Base-by-base conservation (phyloP, 805 yeast species). In the Schizosaccharomyces osmophilus region DNA sequence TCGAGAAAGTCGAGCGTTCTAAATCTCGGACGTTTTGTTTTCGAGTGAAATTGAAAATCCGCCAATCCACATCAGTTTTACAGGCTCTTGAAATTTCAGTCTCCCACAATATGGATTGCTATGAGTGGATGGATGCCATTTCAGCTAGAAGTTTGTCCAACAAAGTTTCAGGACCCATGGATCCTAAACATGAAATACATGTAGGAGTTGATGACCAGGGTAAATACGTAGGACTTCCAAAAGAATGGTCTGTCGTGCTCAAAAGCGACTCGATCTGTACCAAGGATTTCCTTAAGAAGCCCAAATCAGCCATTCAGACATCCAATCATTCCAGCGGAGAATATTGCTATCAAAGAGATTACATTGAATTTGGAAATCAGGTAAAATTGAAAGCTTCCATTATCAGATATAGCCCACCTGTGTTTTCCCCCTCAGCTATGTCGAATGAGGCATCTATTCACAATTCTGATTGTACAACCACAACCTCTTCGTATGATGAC, bases 111-210 rank as follows among this genome's bases (percentile, higher is more conserved):
- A 79, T 81, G 63, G 97, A 90, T 63, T 77, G 86, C 64, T 81
- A 85, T 69, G 83, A 85, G 63, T 89, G 97, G 97, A 78, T 89
- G 62, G 97, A 89, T 72, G 84, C 87, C 13, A 86, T 89, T 64
- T 81, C 72, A 66, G 26, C 39, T 24, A n/a, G 48, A 29, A 69
- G 73, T 59, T 77, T 77, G 4, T 64, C 70, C 31, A 68, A 72
- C 24, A 75, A 75, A 48, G 96, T 93, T 11, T 88, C 97, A 2
- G 83, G 82, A 48, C 99, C 99, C 6, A 86, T 90, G 19, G 89
- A 90, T 71, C 90, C 90, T 71, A 87, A 95, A 11, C 98, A 94
- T 70, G 85, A 83, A 68, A 96, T 89, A 39, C 97, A 93, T 68
- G 97, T 93, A 9, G 96, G 95, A 29, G 83, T 86, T 60, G 96